Conservation (phyloP, 2,329 filamentous ascomycete species). For the Phialocephala subalpina region DNA sequence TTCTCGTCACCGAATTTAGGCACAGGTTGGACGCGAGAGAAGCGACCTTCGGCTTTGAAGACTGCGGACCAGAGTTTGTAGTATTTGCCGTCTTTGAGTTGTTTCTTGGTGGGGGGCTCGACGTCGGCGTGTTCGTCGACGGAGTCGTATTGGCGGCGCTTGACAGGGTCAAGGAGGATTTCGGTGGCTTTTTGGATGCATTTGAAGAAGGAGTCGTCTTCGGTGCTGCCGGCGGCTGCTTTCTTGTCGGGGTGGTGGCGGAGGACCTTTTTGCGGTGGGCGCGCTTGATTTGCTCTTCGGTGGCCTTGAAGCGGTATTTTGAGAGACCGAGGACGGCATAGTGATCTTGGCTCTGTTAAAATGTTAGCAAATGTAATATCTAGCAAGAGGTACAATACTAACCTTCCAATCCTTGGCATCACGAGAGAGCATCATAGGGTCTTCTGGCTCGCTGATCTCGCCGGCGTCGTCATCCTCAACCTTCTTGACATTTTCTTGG, state of each 20-base stretch:
- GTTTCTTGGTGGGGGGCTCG: constrained; percentile 92
- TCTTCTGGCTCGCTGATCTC: constrained; percentile 96
- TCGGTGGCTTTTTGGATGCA: constrained; percentile 99
- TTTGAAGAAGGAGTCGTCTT: constrained; percentile 99
- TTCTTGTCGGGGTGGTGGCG: constrained; percentile 99
- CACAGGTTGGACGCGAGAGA: constrained; percentile 90
- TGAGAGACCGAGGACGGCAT: constrained; percentile 91
- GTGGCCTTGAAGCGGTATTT: constrained; percentile 93
- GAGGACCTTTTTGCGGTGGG: constrained; percentile 99
- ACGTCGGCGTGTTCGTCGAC: constrained; percentile 95
- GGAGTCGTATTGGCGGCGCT: constrained; percentile 94
- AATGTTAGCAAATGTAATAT: constrained; percentile 27
- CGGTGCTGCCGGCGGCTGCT: constrained; percentile 83
- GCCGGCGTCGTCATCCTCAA: constrained; percentile 88
- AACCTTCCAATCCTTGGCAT: constrained; percentile 99
- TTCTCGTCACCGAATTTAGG: constrained; percentile 86
- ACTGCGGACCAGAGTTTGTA: constrained; percentile 94
- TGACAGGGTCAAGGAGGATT: constrained; percentile 88
- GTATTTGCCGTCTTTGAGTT: constrained; percentile 84
- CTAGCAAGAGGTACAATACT: constrained; percentile 35
- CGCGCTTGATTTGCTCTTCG: constrained; percentile 98
- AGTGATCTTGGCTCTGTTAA: constrained; percentile 88
- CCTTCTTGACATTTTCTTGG: constrained; percentile 92
- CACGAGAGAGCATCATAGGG: constrained; percentile 86
- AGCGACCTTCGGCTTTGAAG: constrained; percentile 91